These are phyloP conservation scores for Lasiosphaeria miniovina DNA, from an alignment of 495 filamentous ascomycete species.

Conservation along the genomic window DNA sequence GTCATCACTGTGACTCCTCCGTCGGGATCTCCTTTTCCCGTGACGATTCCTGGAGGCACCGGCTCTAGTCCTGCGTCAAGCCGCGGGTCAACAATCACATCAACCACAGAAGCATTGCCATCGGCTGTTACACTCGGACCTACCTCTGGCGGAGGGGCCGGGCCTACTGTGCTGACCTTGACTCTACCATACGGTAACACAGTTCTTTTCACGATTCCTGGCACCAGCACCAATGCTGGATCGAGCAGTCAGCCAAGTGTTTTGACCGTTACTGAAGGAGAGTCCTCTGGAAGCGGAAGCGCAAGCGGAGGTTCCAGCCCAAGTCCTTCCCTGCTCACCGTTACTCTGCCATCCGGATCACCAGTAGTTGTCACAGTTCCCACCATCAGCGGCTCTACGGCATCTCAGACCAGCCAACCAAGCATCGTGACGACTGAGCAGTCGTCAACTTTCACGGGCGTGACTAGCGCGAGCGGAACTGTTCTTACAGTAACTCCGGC, in stretches of 20 bases:
- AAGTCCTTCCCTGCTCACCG: neutral
- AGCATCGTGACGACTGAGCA: neutral
- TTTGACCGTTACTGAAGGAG: no score
- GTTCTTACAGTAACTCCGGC: slow-evolving; percentile 15
- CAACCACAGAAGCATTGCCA: no score
- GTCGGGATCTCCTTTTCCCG: slow-evolving; percentile 5
- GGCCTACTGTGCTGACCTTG: no score
- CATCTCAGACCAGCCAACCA: neutral
- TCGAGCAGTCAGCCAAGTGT: no score
- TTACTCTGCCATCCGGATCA: neutral
- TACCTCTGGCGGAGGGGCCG: no score
- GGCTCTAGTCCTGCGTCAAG: neutral
- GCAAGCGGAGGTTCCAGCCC: no score
- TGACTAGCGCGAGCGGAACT: neutral
- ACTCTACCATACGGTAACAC: no score
- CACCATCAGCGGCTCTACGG: neutral
- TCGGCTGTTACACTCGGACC: no score
- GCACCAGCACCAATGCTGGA: neutral
- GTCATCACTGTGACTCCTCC: slow-evolving; percentile 5
- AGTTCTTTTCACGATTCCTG: neutral
- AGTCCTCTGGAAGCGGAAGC: no score
- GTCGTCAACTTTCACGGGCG: no score
- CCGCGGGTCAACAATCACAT: neutral
- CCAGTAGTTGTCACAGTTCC: slow-evolving; percentile 3
- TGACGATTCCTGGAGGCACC: slow-evolving; percentile 3